Percentiles rank a stretch among this genome's conserved stretches.
These are phyloP conservation scores for Talaromyces nanjingensis DNA, from an alignment of 495 filamentous ascomycete genomes.

Conservation along the genomic window DNA sequence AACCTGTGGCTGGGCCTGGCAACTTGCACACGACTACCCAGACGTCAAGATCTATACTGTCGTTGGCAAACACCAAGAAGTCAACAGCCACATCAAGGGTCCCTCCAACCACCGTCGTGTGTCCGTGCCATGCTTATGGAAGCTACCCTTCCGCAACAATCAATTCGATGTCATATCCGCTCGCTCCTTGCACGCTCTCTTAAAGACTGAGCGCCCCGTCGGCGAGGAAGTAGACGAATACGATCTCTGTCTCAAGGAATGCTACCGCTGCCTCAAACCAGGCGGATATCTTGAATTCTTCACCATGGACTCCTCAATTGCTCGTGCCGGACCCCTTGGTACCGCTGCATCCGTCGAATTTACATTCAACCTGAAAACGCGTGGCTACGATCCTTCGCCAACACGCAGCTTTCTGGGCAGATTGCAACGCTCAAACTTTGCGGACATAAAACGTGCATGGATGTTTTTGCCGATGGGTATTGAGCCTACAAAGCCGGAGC, in stretches of 20 bases:
- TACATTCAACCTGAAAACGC: constrained; percentile 74
- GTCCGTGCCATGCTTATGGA: constrained; percentile 63
- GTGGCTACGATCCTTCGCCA: constrained; percentile 79
- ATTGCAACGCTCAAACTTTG: constrained; percentile 67
- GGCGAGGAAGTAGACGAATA: constrained; percentile 70
- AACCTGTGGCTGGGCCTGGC: constrained; percentile 92
- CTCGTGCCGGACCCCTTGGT: constrained; percentile 70
- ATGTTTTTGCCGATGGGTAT: constrained; percentile 81
- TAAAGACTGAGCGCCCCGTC: constrained; percentile 55
- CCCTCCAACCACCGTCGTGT: constrained; percentile 82
- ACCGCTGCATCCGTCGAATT: constrained; percentile 84
- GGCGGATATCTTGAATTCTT: constrained; percentile 89
- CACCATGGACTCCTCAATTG: constrained; percentile 80
- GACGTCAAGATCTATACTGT: constrained; percentile 83
- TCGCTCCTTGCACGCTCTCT: constrained; percentile 73
- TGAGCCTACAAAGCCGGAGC: constrained; percentile 38
- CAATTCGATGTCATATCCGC: constrained; percentile 92
- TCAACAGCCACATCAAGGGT: constrained; percentile 65
- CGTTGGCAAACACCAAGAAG: constrained; percentile 60
- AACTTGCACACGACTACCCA: constrained; percentile 75
- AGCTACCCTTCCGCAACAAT: constrained; percentile 77
- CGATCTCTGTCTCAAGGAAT: constrained; percentile 76
- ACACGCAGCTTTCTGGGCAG: constrained; percentile 72
- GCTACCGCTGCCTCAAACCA: constrained; percentile 83
- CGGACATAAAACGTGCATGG: constrained; percentile 78